Conservation (phyloP, 176 grass and related monocot genomes). For the Areca catechu region DNA sequence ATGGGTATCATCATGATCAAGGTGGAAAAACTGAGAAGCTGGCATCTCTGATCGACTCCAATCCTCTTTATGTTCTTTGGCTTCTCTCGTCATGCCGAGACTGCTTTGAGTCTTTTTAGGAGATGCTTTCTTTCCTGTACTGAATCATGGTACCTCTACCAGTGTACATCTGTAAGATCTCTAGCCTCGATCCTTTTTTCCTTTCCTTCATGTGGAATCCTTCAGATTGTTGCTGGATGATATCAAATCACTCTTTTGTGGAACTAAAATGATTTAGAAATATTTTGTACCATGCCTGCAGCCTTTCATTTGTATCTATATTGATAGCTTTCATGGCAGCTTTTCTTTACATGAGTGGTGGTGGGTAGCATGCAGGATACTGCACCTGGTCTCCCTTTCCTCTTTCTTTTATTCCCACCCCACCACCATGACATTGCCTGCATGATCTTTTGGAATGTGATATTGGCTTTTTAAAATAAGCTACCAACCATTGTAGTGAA, state of each 20-base stretch:
- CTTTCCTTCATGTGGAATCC: slow-evolving; percentile 8
- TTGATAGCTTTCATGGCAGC: slow-evolving; percentile 11
- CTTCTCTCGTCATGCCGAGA: slow-evolving; percentile 1
- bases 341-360: slow-evolving; percentile 22
- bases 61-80: neutral
- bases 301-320: slow-evolving; percentile 42
- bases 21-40: neutral
- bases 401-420: neutral
- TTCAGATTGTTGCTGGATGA: neutral
- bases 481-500: slow-evolving; percentile 2
- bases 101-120: slow-evolving; percentile 23
- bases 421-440: slow-evolving; percentile 7
- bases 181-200: slow-evolving; percentile 11
- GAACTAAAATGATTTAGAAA: slow-evolving; percentile 45
- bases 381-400: slow-evolving; percentile 3
- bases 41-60: neutral
- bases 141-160: slow-evolving; percentile 12
- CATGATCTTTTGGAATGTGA: neutral
- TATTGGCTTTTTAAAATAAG: neutral
- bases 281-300: slow-evolving; percentile 51
- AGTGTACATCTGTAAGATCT: slow-evolving; percentile 7
- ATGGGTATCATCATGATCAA: slow-evolving; percentile 7
- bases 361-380: slow-evolving; percentile 30
- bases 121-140: slow-evolving; percentile 7
- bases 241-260: slow-evolving; percentile 32